Base-by-base conservation (phyloP, 2,329 filamentous ascomycete species). In the Tolypocladium pustulatum region DNA sequence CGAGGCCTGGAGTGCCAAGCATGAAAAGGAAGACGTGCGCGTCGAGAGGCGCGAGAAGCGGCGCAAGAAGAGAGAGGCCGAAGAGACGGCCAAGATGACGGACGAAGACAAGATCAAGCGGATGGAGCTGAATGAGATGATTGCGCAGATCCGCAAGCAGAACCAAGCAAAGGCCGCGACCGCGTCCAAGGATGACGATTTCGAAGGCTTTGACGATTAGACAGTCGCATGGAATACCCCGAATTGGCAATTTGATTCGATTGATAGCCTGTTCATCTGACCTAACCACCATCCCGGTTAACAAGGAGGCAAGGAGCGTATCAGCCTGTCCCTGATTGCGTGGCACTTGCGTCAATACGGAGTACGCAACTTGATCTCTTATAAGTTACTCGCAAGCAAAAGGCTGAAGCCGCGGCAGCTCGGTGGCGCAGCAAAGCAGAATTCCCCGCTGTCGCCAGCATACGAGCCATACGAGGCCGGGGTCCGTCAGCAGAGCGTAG, bases 1-100 rank as follows among this genome's bases (percentile, higher is more conserved):
- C 66, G 78, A 85, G 67, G 83, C 89, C 1, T 92, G 89, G 88
- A 92, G 88, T 71, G 81, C 79, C 59, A 89, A 89, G 70, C 76
- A 81, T 27, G 88, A 88, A 62, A 78, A 80, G 65, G 86, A 87
- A 66, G 86, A 86, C 30, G 75, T 81, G 60, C 83, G 86, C 56
- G 76, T 79, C 55, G 79, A 78, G 64, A 79, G 85, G 60, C 77
- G 84, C 58, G 87, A 89, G 64, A 86, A 84, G 76, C 84, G 83
- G 67, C 79, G 78, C 61, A 79, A 82, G 65, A 83, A 81, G 70
- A 79, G 81, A 60, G 86, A 91, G 62, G 82, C 83, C 12, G 83
- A 87, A 69, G 77, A 77, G 62, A 74, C 79, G 67, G 80, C 82
- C 36, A 80, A 77, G 60, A 85, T 93, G 83, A 89, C 84, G n/a